Evolutionary conservation across 2,329 filamentous ascomycete species (phyloP), one percentile per base, ranked within the genome.

Genomic region (Geosmithia flava): DNA sequence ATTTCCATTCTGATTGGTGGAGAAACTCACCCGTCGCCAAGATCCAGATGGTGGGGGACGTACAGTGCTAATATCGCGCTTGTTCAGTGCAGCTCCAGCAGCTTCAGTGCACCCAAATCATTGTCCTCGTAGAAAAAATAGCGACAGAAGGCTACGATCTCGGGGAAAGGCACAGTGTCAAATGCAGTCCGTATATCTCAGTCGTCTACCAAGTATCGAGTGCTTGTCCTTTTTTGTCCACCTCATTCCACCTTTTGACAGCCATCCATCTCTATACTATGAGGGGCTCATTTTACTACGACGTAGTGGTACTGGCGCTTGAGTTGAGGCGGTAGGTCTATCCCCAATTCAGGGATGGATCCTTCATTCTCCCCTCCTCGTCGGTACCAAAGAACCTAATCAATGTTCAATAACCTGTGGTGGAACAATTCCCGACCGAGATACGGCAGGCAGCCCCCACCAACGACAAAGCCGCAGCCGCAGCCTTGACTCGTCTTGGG

Each of bases 351-450:
- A 13, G 33, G 13, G 15, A 37, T 37, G 33, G 33, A 13, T 13
- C 33, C 33, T 3, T 16, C 23, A 27, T 37, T 37, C 33, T 11
- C 33, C 40, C 7, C 40, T 6, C 40, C 7, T 42, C 10, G n/a
- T 13, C 19, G 20, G 13, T 23, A 20, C 20, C 7, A 20, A n/a
- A 27, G 19, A 20, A 17, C 37, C 33, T 8, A n/a, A 39, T 48
- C 44, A 19, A 42, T n/a, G 42, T 16, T 20, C 19, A 27, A 44
- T 20, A 15, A 20, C 51, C 53, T 58, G 56, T 59, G 58, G 58
- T 59, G 58, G 58, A 59, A 59, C 55, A 59, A 59, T 58, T 56
- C 52, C 42, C 20, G 16, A 19, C 41, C 42, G 29, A 20, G 47
- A 45, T 42, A 42, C 40, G 6, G 20, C 40, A 44, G 23, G 29